Evolutionary conservation across 768 basidiomycete genomes (phyloP).

Genomic region (Lentinus tigrinus): DNA sequence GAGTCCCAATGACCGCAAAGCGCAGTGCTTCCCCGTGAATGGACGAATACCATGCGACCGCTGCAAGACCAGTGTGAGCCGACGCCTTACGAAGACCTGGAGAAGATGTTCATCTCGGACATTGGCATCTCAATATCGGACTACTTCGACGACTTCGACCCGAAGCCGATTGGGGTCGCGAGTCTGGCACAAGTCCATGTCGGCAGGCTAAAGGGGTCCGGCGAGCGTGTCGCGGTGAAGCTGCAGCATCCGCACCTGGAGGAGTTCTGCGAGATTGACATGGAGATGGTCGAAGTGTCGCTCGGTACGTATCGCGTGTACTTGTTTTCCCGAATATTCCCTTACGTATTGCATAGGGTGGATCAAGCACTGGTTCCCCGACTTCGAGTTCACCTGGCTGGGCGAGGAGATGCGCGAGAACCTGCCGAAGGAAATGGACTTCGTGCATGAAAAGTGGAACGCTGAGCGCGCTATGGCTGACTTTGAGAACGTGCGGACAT

Average conservation of each 20-base stretch:
- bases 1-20: constrained; percentile 29
- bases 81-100: constrained; percentile 75
- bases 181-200: constrained; percentile 96
- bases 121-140: constrained; percentile 71
- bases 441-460: constrained; percentile 85
- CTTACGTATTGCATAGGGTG: constrained; percentile 45
- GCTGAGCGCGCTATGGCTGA: constrained; percentile 68
- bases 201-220: constrained; percentile 68
- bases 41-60: constrained; percentile 56
- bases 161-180: constrained; percentile 89
- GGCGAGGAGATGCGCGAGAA: constrained; percentile 93
- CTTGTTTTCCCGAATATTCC: background rate
- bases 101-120: constrained; percentile 75
- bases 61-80: constrained; percentile 94
- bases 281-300: constrained; percentile 77
- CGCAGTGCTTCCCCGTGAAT: constrained; percentile 59
- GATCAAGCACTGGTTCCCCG: constrained; percentile 92
- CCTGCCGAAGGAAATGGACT: constrained; percentile 93
- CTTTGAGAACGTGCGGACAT: constrained; percentile 68
- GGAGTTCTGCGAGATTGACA: constrained; percentile 91
- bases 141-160: constrained; percentile 84
- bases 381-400: constrained; percentile 92
- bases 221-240: constrained; percentile 85
- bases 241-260: constrained; percentile 91
- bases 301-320: constrained; percentile 44